Evolutionary conservation across 169 alveolate species (phyloP).

Genomic region (Ichthyophthirius multifiliis): DNA sequence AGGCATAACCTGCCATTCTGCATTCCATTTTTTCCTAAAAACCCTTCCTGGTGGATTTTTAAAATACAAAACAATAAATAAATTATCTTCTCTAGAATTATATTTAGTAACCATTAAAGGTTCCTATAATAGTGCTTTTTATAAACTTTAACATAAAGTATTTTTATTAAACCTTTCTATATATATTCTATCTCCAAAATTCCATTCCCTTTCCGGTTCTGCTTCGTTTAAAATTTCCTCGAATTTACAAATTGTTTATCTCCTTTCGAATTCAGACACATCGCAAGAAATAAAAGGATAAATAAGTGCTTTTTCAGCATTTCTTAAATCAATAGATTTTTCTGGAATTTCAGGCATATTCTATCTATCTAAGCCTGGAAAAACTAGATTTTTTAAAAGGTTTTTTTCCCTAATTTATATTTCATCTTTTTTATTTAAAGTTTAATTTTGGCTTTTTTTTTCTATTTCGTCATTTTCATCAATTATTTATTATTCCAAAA

Average conservation of each 20-base stretch:
- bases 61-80: slow-evolving; percentile 43
- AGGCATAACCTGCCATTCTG: slow-evolving; percentile 54
- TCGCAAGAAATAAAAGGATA: slow-evolving; percentile 59
- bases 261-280: slow-evolving; percentile 49
- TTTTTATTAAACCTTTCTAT: slow-evolving; percentile 44
- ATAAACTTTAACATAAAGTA: slow-evolving; percentile 35
- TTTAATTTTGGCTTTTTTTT: slow-evolving; percentile 1
- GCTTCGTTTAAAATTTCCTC: slow-evolving; percentile 51
- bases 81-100: slow-evolving; percentile 52
- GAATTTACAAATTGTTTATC: slow-evolving; percentile 17
- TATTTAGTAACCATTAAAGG: slow-evolving; percentile 62
- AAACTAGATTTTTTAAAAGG: slow-evolving; percentile 25
- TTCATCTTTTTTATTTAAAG: neutral
- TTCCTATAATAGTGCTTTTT: slow-evolving; percentile 36
- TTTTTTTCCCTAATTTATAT: slow-evolving; percentile 40
- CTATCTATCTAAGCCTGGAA: slow-evolving; percentile 69
- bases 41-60: slow-evolving; percentile 76
- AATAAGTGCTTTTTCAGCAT: slow-evolving; percentile 45
- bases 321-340: slow-evolving; percentile 58
- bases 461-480: slow-evolving; percentile 40
- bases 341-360: slow-evolving; percentile 75
- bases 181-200: slow-evolving; percentile 58
- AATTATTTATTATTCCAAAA: neutral
- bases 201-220: slow-evolving; percentile 62
- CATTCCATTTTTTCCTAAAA: slow-evolving; percentile 58